Evolutionary conservation across 2,329 filamentous ascomycete species (phyloP).

Genomic region (Talaromyces sp.): DNA sequence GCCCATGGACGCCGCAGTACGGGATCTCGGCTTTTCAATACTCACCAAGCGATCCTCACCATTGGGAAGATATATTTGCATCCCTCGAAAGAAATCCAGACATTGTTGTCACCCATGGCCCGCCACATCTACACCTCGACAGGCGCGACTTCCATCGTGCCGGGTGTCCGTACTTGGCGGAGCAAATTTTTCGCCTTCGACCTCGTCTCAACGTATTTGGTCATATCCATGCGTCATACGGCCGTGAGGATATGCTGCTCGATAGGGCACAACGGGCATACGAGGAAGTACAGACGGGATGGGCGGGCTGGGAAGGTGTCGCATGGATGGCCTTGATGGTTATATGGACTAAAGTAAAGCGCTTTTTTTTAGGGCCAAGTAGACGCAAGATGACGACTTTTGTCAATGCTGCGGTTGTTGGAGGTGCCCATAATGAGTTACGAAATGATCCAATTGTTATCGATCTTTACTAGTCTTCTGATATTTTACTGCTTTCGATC

Average conservation of each 20-base stretch:
- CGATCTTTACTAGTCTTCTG: neutral
- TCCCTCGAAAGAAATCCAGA: neutral
- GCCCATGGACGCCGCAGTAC: neutral
- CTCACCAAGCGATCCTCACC: neutral
- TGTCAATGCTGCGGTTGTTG: neutral
- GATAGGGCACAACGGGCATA: neutral
- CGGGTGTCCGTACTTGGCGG: neutral
- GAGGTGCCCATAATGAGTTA: neutral
- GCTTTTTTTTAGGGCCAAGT: neutral
- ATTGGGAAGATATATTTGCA: neutral
- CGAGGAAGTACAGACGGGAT: neutral
- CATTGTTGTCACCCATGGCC: neutral
- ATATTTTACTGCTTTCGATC: no score
- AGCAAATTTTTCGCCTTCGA: neutral
- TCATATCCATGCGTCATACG: neutral
- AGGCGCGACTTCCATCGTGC: neutral
- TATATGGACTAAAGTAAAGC: neutral
- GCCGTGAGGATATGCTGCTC: neutral
- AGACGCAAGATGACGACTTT: neutral
- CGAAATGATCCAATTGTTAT: neutral
- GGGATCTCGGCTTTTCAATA: neutral
- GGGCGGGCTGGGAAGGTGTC: neutral
- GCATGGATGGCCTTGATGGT: neutral
- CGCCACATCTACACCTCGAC: neutral
- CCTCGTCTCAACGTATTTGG: neutral